Percentiles rank a stretch among this genome's conserved stretches.
Evolutionary conservation across 2,329 filamentous ascomycete genomes (phyloP).

Genomic region (Fusarium sp.): DNA sequence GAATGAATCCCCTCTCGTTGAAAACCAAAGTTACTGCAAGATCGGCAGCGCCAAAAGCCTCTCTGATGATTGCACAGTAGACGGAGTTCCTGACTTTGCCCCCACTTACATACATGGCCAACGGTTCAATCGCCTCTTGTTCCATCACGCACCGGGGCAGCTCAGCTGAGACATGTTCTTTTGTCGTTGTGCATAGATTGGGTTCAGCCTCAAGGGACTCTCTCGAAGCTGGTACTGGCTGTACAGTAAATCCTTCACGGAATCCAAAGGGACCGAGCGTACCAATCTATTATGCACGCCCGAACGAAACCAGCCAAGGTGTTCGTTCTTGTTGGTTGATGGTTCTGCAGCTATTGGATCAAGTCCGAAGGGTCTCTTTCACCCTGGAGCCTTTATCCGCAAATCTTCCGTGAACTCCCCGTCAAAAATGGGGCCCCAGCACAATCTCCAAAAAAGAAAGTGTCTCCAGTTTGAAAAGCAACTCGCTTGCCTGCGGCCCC

Average conservation of each 20-base stretch:
- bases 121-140: conserved; percentile 5
- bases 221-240: conserved; percentile 13
- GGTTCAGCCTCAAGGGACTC: conserved; percentile 22
- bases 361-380: conserved; percentile 14
- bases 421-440: conserved; percentile 35
- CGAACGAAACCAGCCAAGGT: conserved; percentile 1
- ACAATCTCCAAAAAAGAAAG: conserved; percentile 37
- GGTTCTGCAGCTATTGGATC: conserved; percentile 7
- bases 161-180: conserved; percentile 22
- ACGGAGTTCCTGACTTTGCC: neutral
- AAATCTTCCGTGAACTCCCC: conserved; percentile 41
- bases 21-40: neutral
- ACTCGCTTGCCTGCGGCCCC: conserved; percentile 37
- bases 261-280: neutral
- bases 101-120: conserved; percentile 23
- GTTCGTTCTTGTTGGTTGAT: conserved; percentile 7
- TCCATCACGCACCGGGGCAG: conserved; percentile 1
- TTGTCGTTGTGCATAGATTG: conserved; percentile 11
- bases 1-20: neutral
- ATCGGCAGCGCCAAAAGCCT: neutral
- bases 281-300: conserved; percentile 9
- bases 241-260: neutral
- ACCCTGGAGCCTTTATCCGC: conserved; percentile 14
- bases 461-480: conserved; percentile 30
- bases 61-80: neutral